Conservation (phyloP, 768 basidiomycete genomes). For the Tubosaeta brunneosetosa region DNA sequence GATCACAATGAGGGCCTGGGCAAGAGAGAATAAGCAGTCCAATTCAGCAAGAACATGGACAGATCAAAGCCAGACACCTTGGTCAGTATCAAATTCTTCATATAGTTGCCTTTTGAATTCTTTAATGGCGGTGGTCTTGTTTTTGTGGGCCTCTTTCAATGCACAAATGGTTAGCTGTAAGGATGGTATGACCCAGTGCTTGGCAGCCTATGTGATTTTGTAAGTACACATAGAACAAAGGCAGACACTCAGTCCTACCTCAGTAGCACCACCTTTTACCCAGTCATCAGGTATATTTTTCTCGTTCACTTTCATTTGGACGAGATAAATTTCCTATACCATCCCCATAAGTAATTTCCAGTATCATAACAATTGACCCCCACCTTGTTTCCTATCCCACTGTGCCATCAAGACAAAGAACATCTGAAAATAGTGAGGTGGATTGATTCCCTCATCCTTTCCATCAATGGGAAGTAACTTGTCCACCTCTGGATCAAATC, state of each 20-base stretch:
- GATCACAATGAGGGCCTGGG: constrained; percentile 82
- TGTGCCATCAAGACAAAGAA: constrained; percentile 66
- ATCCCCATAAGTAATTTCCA: constrained; percentile 1
- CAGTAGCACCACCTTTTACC: constrained; percentile 76
- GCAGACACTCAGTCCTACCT: constrained; percentile 43
- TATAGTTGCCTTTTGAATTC: constrained; percentile 78
- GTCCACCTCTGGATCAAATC: constrained; percentile 45
- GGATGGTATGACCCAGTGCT: constrained; percentile 74
- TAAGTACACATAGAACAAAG: not conserved
- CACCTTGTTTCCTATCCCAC: constrained; percentile 78
- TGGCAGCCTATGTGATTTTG: constrained; percentile 47
- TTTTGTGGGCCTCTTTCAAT: constrained; percentile 93
- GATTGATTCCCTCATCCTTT: constrained; percentile 55
- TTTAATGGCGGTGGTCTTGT: constrained; percentile 71
- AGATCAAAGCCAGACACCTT: constrained; percentile 75
- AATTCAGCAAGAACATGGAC: constrained; percentile 87
- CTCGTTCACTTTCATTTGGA: constrained; percentile 61
- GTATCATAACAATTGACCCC: not conserved
- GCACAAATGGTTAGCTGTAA: constrained; percentile 67
- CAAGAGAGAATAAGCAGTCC: constrained; percentile 92
- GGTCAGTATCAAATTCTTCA: constrained; percentile 77
- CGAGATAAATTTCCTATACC: constrained; percentile 80
- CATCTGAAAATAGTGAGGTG: constrained; percentile 33
- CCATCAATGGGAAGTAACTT: constrained; percentile 80
- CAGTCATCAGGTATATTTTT: constrained; percentile 77